Evolutionary conservation across 2,329 filamentous ascomycete species (phyloP).

Genomic region (Rhexocercosporidium sp.): DNA sequence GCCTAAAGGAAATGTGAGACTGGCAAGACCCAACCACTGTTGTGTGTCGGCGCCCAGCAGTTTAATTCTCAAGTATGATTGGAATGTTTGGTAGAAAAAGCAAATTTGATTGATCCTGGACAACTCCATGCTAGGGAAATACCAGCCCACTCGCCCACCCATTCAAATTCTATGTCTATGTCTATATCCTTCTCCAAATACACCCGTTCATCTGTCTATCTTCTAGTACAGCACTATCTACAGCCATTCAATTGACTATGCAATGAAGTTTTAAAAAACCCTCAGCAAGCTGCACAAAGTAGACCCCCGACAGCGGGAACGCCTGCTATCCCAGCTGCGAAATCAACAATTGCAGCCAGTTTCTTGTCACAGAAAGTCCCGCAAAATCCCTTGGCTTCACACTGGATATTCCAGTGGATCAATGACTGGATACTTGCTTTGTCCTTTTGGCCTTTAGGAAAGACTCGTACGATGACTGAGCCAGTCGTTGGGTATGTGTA

Average conservation of each 20-base stretch:
- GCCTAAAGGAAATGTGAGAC: too few species aligned
- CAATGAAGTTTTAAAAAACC: not conserved
- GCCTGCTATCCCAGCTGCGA: not conserved
- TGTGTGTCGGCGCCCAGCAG: too few species aligned
- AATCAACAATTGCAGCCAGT: not conserved
- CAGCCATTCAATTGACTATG: not conserved
- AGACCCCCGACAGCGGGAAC: not conserved
- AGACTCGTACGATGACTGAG: not conserved
- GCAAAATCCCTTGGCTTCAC: not conserved
- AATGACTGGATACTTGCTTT: not conserved
- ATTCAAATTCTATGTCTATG: too few species aligned
- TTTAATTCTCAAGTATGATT: too few species aligned
- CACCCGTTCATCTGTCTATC: not conserved
- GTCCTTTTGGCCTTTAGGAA: not conserved
- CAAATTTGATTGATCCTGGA: too few species aligned
- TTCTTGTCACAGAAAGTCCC: not conserved
- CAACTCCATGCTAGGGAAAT: too few species aligned
- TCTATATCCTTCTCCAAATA: too few species aligned
- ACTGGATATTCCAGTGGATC: not conserved
- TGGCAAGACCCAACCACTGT: too few species aligned
- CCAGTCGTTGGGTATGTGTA: not conserved
- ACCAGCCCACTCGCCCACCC: too few species aligned
- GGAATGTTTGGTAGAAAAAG: too few species aligned
- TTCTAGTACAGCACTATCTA: not conserved
- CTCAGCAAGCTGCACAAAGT: not conserved